phyloP scores from a whole-genome alignment of 2,329 filamentous ascomycete genomes.

The Dryadomyces quercivorus region DNA sequence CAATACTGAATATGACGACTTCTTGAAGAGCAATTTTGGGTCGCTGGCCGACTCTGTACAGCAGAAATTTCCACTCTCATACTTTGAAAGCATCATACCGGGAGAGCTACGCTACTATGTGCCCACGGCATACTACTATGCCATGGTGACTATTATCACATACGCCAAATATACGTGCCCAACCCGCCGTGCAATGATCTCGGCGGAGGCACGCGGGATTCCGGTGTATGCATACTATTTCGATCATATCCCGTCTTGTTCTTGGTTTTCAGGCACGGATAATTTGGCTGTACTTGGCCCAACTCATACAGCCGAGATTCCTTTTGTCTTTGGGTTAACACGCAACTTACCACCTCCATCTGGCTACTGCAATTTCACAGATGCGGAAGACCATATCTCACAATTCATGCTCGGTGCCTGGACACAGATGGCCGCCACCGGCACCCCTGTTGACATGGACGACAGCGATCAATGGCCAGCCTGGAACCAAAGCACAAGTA shows the following conservation, averaged over 20 bases:
- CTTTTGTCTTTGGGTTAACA: slow-evolving; percentile 16
- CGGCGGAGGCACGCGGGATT: background rate
- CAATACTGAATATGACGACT: slow-evolving; percentile 15
- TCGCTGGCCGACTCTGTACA: slow-evolving; percentile 14
- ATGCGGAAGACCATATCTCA: slow-evolving; percentile 12
- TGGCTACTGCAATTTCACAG: slow-evolving; percentile 15
- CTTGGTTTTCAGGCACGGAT: slow-evolving; percentile 1
- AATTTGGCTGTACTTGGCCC: slow-evolving; percentile 12
- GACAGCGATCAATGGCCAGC: background rate
- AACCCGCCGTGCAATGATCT: background rate
- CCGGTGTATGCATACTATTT: slow-evolving; percentile 4
- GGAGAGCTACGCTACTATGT: background rate
- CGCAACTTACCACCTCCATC: slow-evolving; percentile 12
- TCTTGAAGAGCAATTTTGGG: slow-evolving; percentile 16
- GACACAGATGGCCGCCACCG: slow-evolving; percentile 15
- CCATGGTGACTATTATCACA: slow-evolving; percentile 1
- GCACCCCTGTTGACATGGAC: background rate
- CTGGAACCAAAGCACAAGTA: background rate
- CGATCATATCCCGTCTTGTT: slow-evolving; percentile 4
- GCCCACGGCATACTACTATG: background rate
- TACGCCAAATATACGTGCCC: slow-evolving; percentile 1
- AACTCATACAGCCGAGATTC: slow-evolving; percentile 18
- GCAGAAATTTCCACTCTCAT: slow-evolving; percentile 13
- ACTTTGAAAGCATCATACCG: background rate
- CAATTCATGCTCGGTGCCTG: slow-evolving; percentile 15